Evolutionary conservation across 2,329 filamentous ascomycete species (phyloP).

Genomic region (Graphium sp.): DNA sequence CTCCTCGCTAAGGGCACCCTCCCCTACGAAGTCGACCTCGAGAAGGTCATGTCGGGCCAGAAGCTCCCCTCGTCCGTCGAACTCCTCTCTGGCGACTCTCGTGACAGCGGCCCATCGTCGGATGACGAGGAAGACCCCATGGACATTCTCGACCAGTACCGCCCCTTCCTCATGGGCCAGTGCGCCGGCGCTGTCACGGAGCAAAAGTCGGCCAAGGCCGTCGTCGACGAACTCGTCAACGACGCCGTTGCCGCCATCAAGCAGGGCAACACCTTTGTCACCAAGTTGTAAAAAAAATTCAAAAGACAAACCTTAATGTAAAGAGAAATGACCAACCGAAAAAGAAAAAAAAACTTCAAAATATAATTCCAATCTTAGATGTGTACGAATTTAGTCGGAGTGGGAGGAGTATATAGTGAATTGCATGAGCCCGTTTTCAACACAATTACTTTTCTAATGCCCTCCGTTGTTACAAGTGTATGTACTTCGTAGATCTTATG

Average conservation of each 20-base stretch:
- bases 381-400: too few species aligned
- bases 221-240: constrained; percentile 84
- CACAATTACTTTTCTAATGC: too few species aligned
- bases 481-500: too few species aligned
- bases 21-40: constrained; percentile 86
- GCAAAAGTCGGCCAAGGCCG: constrained; percentile 75
- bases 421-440: too few species aligned
- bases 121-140: constrained; percentile 60
- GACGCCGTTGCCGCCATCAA: constrained; percentile 61
- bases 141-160: constrained; percentile 78
- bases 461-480: too few species aligned
- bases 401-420: too few species aligned
- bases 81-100: constrained; percentile 36
- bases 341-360: constrained; percentile 2
- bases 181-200: constrained; percentile 87
- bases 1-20: constrained; percentile 79
- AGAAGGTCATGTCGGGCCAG: constrained; percentile 54
- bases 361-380: too few species aligned
- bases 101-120: constrained; percentile 49
- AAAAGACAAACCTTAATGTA: not conserved
- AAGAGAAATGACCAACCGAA: constrained; percentile 1
- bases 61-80: constrained; percentile 12
- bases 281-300: constrained; percentile 45
- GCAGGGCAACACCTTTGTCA: constrained; percentile 49
- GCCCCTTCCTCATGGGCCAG: constrained; percentile 93